A percentile compares a stretch with the other conserved stretches of the same genome.
phyloP scores from a whole-genome alignment of 768 basidiomycete genomes.

The Chalciporus sphaerocephalus region DNA sequence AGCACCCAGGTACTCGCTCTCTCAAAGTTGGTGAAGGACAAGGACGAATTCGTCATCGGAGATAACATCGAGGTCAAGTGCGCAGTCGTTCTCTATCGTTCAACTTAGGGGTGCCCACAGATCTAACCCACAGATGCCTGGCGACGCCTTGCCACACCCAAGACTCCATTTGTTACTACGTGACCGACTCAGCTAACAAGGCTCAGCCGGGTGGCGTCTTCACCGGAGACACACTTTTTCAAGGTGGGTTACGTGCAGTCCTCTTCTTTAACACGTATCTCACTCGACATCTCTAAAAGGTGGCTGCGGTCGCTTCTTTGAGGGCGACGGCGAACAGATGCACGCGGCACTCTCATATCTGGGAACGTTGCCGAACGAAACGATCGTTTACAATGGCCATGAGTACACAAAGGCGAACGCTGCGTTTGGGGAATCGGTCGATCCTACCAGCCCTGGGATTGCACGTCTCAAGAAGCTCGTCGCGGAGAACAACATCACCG shows the following conservation, averaged over 20 bases:
- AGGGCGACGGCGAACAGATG: slow-evolving; percentile 81
- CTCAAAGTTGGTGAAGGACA: slow-evolving; percentile 73
- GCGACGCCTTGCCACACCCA: slow-evolving; percentile 94
- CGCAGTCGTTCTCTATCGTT: slow-evolving; percentile 8
- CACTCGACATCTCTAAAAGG: slow-evolving; percentile 34
- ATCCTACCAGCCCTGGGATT: slow-evolving; percentile 60
- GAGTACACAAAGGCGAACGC: slow-evolving; percentile 81
- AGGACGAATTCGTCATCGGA: slow-evolving; percentile 74
- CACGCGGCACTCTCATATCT: slow-evolving; percentile 64
- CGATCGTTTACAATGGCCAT: slow-evolving; percentile 84
- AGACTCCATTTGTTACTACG: slow-evolving; percentile 91
- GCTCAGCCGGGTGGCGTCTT: slow-evolving; percentile 74
- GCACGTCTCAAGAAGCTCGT: slow-evolving; percentile 55
- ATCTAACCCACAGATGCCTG: slow-evolving; percentile 51
- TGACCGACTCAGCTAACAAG: slow-evolving; percentile 46
- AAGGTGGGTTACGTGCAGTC: slow-evolving; percentile 29
- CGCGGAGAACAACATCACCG: slow-evolving; percentile 56
- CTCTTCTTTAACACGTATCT: background rate
- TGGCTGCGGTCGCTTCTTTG: slow-evolving; percentile 94
- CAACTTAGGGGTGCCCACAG: background rate
- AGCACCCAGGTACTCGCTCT: slow-evolving; percentile 63
- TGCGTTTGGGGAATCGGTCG: slow-evolving; percentile 64
- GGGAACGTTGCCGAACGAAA: slow-evolving; percentile 70
- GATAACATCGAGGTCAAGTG: slow-evolving; percentile 59
- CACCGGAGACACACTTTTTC: slow-evolving; percentile 92